Evolutionary conservation across 805 yeast genomes (phyloP).

Genomic region (Candida ponderosae): DNA sequence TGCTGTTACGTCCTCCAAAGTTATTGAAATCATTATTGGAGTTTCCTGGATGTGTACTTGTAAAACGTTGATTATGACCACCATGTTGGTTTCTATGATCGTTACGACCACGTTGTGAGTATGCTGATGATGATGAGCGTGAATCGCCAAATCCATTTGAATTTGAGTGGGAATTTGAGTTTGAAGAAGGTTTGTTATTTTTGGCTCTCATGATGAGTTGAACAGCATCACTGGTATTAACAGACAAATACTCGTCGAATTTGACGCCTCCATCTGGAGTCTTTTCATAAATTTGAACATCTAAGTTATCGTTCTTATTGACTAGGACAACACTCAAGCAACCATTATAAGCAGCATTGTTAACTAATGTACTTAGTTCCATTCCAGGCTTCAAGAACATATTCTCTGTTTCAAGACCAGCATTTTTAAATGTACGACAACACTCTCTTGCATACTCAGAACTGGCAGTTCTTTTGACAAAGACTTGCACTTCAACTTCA

Average conservation of each 20-base stretch:
- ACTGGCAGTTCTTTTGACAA: conserved; percentile 39
- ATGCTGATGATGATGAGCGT: background rate
- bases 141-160: background rate
- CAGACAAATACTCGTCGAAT: conserved; percentile 74
- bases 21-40: too few species aligned
- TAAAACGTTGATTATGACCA: too few species aligned
- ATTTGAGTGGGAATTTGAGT: too few species aligned
- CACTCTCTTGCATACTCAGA: conserved; percentile 34
- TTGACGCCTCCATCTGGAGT: conserved; percentile 65
- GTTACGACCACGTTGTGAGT: background rate
- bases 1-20: background rate
- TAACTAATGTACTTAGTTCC: conserved; percentile 41
- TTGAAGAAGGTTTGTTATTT: conserved; percentile 3
- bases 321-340: conserved; percentile 63
- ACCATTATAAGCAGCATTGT: conserved; percentile 77
- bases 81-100: too few species aligned
- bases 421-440: conserved; percentile 29
- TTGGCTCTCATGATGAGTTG: conserved; percentile 44
- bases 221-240: conserved; percentile 61
- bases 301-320: conserved; percentile 45
- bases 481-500: conserved; percentile 38
- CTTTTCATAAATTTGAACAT: conserved; percentile 65
- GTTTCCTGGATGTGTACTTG: too few species aligned
- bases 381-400: conserved; percentile 34
- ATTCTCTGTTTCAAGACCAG: conserved; percentile 33